Conservation (phyloP, 352 stramenopile genomes). For the Thalassiosira hispida region DNA sequence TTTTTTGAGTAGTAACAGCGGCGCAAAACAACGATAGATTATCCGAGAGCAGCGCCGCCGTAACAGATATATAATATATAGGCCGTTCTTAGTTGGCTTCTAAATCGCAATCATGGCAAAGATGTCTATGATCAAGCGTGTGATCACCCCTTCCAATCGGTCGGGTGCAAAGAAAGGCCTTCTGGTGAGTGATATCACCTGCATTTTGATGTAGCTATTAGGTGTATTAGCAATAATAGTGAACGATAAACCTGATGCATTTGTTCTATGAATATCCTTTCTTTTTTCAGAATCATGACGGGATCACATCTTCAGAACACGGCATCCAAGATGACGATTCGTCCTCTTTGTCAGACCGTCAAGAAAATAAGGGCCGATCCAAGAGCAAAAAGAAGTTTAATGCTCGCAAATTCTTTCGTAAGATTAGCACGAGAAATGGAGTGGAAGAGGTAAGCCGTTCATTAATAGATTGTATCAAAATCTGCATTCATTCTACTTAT, state of each 20-base stretch:
- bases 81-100: no score
- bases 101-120: conserved; percentile 37
- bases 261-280: no score
- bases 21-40: no score
- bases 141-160: conserved; percentile 30
- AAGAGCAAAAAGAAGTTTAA: conserved; percentile 34
- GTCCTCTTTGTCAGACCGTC: conserved; percentile 41
- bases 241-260: no score
- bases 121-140: conserved; percentile 26
- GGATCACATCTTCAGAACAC: conserved; percentile 20
- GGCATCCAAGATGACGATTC: conserved; percentile 30
- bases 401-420: conserved; percentile 24
- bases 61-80: no score
- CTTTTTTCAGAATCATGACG: conserved; percentile 33
- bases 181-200: conserved; percentile 20
- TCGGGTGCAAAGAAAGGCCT: conserved; percentile 40
- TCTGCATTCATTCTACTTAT: background rate
- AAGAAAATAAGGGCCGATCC: conserved; percentile 21
- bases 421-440: conserved; percentile 9
- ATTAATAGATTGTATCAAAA: background rate
- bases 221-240: background rate
- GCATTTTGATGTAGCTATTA: background rate
- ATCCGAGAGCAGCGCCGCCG: no score
- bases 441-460: conserved; percentile 26
- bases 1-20: no score